A percentile compares a stretch with the other conserved stretches of the same genome.
Evolutionary conservation across 2,329 filamentous ascomycete genomes (phyloP).

Genomic region (Pseudopithomyces maydicus): DNA sequence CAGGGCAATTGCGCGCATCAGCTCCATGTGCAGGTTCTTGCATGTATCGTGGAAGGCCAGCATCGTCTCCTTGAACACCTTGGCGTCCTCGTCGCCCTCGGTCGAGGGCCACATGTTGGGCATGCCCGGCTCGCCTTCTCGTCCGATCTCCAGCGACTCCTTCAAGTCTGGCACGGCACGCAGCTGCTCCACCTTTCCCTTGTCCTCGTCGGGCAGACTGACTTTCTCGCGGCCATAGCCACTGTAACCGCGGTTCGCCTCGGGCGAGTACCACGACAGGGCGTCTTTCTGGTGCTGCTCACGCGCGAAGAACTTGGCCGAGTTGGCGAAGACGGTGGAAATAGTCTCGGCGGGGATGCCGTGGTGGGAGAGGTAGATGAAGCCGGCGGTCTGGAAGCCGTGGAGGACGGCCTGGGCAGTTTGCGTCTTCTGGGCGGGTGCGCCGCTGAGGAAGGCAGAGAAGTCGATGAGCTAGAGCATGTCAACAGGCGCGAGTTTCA

Average conservation of each 20-base stretch:
- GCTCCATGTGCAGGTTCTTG: constrained; percentile 72
- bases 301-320: constrained; percentile 46
- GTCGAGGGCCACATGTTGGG: constrained; percentile 79
- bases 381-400: constrained; percentile 85
- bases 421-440: constrained; percentile 62
- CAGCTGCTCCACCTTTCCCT: constrained; percentile 42
- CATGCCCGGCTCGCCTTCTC: constrained; percentile 62
- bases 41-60: constrained; percentile 74
- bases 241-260: constrained; percentile 56
- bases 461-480: constrained; percentile 74
- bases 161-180: constrained; percentile 54
- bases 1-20: constrained; percentile 86
- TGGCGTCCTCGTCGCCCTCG: constrained; percentile 57
- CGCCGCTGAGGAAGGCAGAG: constrained; percentile 70
- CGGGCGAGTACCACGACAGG: constrained; percentile 50
- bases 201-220: constrained; percentile 35
- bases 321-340: constrained; percentile 63
- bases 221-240: constrained; percentile 52
- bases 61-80: constrained; percentile 74
- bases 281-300: constrained; percentile 45
- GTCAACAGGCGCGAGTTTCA: not conserved
- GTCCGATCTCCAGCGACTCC: constrained; percentile 66
- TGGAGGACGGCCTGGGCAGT: constrained; percentile 74
- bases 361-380: constrained; percentile 86
- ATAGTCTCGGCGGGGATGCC: constrained; percentile 67